Percentiles rank a stretch among this genome's conserved stretches.
Conservation (phyloP, 2,329 filamentous ascomycete genomes). For the Ceratocystis albifundus region DNA sequence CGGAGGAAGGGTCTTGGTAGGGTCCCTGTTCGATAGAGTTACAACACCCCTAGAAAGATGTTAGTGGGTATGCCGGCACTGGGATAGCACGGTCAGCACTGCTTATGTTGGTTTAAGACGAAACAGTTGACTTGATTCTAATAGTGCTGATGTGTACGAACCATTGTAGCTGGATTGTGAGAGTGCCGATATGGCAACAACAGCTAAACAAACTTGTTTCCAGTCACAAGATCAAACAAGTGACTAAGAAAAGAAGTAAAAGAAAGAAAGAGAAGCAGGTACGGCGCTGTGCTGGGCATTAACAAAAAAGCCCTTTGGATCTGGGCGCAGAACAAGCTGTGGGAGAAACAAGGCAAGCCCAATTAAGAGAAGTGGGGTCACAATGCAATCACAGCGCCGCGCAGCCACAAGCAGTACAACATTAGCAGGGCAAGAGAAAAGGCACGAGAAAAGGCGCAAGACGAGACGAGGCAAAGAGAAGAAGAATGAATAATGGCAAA, state of each 20-base stretch:
- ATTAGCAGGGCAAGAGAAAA: no score
- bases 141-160: not conserved
- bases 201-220: not conserved
- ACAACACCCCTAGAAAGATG: constrained; percentile 11
- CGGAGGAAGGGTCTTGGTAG: constrained; percentile 3
- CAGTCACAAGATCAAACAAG: not conserved
- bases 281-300: not conserved
- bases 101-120: not conserved
- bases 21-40: constrained; percentile 8
- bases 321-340: not conserved
- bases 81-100: not conserved
- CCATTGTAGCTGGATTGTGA: not conserved
- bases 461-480: not conserved
- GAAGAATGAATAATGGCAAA: not conserved
- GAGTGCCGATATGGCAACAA: not conserved
- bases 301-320: not conserved
- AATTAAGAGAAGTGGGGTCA: constrained; percentile 6
- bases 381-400: constrained; percentile 1
- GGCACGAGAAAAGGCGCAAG: no score
- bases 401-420: constrained; percentile 1
- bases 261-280: not conserved
- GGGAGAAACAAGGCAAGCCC: not conserved
- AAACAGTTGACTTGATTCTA: not conserved
- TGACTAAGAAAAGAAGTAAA: not conserved
- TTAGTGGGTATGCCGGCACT: constrained; percentile 3